These are phyloP conservation scores for Golovinomyces cichoracearum DNA, from an alignment of 2,329 filamentous ascomycete genomes.

Conservation along the genomic window DNA sequence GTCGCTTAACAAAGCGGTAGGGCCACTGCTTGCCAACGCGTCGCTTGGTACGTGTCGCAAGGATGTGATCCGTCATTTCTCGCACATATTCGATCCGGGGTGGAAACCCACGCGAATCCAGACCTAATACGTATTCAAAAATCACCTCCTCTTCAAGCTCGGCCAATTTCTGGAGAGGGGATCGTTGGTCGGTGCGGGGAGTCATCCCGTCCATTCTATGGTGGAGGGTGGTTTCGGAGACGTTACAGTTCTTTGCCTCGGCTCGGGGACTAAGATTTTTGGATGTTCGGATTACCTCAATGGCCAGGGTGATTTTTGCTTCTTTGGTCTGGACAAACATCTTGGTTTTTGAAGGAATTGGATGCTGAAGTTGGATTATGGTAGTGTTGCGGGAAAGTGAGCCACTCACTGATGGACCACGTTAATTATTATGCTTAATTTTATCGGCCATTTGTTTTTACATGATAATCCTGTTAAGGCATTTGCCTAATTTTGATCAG, in stretches of 20 bases:
- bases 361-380: no score
- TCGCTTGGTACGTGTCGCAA: neutral
- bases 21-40: constrained; percentile 3
- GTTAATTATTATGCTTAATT: neutral
- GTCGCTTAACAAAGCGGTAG: constrained; percentile 4
- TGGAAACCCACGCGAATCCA: constrained; percentile 5
- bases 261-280: constrained; percentile 4
- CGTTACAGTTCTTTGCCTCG: constrained; percentile 4
- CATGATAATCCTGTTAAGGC: no score
- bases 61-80: constrained; percentile 7
- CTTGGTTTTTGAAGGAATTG: neutral
- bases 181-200: neutral
- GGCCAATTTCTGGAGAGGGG: constrained; percentile 2
- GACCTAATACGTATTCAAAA: constrained; percentile 5
- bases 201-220: constrained; percentile 3
- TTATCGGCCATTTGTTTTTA: no score
- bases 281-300: constrained; percentile 3
- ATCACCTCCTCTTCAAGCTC: constrained; percentile 6
- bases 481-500: no score
- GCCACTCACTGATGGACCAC: no score
- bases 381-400: no score
- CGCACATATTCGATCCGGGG: constrained; percentile 4
- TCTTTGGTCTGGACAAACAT: constrained; percentile 5
- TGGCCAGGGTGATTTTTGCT: constrained; percentile 7
- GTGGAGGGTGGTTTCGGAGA: constrained; percentile 4